Percentiles rank a stretch among this genome's conserved stretches.
phyloP scores from a whole-genome alignment of 371 early-diverging fungal species.

The Coemansia sp. region DNA sequence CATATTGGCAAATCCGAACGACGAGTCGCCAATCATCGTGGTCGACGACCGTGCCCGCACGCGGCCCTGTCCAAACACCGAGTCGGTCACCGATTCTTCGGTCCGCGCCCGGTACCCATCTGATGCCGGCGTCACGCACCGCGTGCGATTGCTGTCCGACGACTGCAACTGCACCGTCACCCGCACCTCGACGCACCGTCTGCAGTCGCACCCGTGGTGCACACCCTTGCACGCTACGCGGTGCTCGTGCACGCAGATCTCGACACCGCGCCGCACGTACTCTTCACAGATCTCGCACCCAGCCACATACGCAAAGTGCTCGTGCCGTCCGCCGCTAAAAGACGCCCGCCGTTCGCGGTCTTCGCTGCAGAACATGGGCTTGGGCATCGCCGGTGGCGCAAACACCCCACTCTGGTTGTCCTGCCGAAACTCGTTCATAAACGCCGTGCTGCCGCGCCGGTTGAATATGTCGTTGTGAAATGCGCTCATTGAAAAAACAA shows the following conservation, averaged over 20 bases:
- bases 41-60: constrained; percentile 42
- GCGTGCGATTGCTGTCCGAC: constrained; percentile 2
- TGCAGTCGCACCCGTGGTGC: constrained; percentile 33
- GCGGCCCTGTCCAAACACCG: constrained; percentile 32
- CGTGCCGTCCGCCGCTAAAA: background rate
- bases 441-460: constrained; percentile 35
- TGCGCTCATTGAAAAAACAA: constrained; percentile 26
- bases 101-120: constrained; percentile 23
- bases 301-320: constrained; percentile 39
- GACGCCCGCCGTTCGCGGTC: constrained; percentile 18
- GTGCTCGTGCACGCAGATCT: constrained; percentile 43
- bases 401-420: constrained; percentile 34
- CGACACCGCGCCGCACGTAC: constrained; percentile 24
- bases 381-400: constrained; percentile 39
- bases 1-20: constrained; percentile 45
- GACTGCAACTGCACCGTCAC: constrained; percentile 2
- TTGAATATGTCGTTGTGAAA: constrained; percentile 47
- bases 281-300: constrained; percentile 47
- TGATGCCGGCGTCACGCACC: background rate
- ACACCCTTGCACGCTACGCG: constrained; percentile 29
- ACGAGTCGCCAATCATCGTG: constrained; percentile 36
- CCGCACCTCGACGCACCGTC: constrained; percentile 17
- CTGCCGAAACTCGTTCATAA: constrained; percentile 30
- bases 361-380: constrained; percentile 28
- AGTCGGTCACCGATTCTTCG: constrained; percentile 37